Percentiles rank a stretch among this genome's conserved stretches.
Evolutionary conservation across 2,329 filamentous ascomycete genomes (phyloP).

Genomic region (Colletotrichum caudatum): DNA sequence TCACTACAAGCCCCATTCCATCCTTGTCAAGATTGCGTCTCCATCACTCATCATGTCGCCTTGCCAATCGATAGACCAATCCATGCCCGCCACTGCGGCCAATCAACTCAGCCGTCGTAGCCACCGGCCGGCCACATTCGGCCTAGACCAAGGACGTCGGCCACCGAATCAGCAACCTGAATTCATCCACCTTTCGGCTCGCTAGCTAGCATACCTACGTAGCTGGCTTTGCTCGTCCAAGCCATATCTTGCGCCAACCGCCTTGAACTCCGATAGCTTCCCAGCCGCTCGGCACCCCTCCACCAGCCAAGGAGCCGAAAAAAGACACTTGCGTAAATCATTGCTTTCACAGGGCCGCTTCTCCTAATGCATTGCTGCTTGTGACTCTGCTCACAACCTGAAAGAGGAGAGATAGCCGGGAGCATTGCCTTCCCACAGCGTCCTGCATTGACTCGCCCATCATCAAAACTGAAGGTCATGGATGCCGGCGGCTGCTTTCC

Average conservation of each 20-base stretch:
- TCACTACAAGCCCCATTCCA: slow-evolving; percentile 5
- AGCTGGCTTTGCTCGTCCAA: slow-evolving; percentile 14
- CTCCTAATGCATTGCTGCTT: slow-evolving; percentile 1
- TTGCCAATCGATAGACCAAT: slow-evolving; percentile 22
- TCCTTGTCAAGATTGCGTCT: slow-evolving; percentile 25
- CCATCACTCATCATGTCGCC: slow-evolving; percentile 24
- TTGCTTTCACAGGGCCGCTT: not conserved
- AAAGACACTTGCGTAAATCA: slow-evolving; percentile 23
- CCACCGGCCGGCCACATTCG: not conserved
- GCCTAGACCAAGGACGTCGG: not conserved
- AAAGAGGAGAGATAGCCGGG: not conserved
- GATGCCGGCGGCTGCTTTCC: not conserved
- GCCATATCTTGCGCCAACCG: not conserved
- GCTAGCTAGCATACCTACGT: slow-evolving; percentile 8
- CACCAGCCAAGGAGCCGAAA: slow-evolving; percentile 17
- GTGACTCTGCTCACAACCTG: not conserved
- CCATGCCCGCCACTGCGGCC: not conserved
- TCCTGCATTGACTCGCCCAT: slow-evolving; percentile 21
- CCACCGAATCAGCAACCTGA: not conserved
- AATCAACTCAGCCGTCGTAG: slow-evolving; percentile 3
- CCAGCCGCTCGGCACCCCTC: not conserved
- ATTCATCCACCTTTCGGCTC: not conserved
- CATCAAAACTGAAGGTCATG: not conserved
- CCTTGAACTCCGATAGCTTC: not conserved
- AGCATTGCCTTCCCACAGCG: not conserved